Evolutionary conservation across 345 rosid genomes (phyloP).

Genomic region (Fremontodendron californicum): DNA sequence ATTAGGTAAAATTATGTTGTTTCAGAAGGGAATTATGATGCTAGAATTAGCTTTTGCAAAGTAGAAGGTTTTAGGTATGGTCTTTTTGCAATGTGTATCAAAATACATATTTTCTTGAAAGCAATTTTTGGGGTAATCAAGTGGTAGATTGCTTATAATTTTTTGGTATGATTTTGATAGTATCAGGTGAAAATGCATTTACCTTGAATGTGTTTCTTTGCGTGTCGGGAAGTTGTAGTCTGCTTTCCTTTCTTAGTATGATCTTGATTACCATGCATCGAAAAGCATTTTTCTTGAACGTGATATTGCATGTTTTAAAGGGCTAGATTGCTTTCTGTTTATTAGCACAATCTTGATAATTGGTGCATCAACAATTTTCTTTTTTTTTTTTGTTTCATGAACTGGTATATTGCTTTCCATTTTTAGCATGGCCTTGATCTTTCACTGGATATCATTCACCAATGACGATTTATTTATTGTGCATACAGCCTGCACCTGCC

Average conservation of each 20-base stretch:
- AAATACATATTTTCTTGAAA: not conserved
- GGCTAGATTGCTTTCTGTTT: not conserved
- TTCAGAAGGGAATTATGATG: not conserved
- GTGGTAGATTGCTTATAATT: not conserved
- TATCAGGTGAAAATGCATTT: not conserved
- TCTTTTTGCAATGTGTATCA: not conserved
- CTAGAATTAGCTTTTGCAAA: not conserved
- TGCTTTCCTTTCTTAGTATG: not conserved
- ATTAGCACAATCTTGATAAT: not conserved
- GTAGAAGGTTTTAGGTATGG: not conserved
- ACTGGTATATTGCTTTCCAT: not conserved
- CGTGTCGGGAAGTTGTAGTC: not conserved
- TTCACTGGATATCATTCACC: not conserved
- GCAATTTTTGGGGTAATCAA: not conserved
- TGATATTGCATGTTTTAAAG: not conserved
- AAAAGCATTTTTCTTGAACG: not conserved
- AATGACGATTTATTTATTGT: slow-evolving; percentile 9
- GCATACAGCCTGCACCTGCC: slow-evolving; percentile 78
- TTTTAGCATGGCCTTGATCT: not conserved
- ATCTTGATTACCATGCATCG: not conserved
- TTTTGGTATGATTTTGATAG: not conserved
- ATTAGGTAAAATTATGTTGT: not conserved
- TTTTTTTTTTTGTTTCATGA: not conserved
- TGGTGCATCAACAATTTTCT: not conserved
- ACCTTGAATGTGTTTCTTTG: not conserved